phyloP scores from a whole-genome alignment of 179 eudicot species.

The Silene noctiflora region DNA sequence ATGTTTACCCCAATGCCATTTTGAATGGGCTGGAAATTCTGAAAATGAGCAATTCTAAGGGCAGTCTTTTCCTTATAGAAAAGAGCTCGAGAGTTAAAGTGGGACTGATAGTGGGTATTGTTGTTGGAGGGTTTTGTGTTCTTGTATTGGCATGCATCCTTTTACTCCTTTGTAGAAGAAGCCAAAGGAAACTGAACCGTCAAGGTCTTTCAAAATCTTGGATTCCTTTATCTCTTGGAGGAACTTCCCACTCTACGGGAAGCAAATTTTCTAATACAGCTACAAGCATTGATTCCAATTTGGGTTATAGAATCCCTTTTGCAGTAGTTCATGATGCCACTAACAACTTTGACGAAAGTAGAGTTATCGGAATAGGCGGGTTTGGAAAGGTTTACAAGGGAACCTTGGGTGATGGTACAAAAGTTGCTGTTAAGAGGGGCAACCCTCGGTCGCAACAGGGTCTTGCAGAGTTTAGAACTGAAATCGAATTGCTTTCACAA shows the following conservation, averaged over 20 bases:
- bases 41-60: constrained; percentile 48
- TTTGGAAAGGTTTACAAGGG: constrained; percentile 45
- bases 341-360: constrained; percentile 39
- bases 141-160: constrained; percentile 31
- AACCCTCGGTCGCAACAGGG: constrained; percentile 51
- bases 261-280: constrained; percentile 54
- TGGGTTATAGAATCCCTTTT: constrained; percentile 23
- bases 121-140: constrained; percentile 37
- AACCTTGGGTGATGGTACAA: constrained; percentile 38
- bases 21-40: constrained; percentile 58
- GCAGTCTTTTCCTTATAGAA: constrained; percentile 35
- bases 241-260: constrained; percentile 40
- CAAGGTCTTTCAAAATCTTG: constrained; percentile 43
- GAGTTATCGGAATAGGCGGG: constrained; percentile 44
- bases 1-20: constrained; percentile 39
- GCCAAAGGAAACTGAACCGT: constrained; percentile 29
- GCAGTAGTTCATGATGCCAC: constrained; percentile 38
- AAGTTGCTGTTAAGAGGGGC: constrained; percentile 43
- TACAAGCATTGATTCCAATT: constrained; percentile 34
- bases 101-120: constrained; percentile 38
- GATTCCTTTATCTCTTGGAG: constrained; percentile 54
- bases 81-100: constrained; percentile 27
- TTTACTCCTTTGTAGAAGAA: constrained; percentile 35
- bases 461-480: constrained; percentile 42
- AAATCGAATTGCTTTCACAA: constrained; percentile 45